Evolutionary conservation across 352 stramenopile species (phyloP).

Genomic region (Thalassiosira livingstoniorum): DNA sequence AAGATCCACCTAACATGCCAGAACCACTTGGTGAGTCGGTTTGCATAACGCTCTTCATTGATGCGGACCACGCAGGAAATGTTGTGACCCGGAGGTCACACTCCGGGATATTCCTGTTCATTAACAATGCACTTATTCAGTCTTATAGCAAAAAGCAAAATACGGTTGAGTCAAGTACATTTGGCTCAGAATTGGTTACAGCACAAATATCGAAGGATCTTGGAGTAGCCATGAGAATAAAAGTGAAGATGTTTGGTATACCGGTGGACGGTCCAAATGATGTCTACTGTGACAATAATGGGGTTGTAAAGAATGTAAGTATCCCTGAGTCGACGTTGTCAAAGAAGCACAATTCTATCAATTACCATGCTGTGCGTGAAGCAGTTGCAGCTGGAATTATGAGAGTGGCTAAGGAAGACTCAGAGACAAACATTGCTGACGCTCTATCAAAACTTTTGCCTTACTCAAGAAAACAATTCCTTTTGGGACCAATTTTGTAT

Average conservation of each 20-base stretch:
- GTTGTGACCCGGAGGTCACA: conserved; percentile 54
- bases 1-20: conserved; percentile 45
- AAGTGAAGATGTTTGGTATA: conserved; percentile 65
- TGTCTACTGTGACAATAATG: conserved; percentile 64
- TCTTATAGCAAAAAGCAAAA: conserved; percentile 63
- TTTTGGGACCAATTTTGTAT: conserved; percentile 26
- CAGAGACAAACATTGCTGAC: conserved; percentile 59
- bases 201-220: conserved; percentile 60
- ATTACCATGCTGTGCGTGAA: conserved; percentile 61
- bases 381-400: conserved; percentile 55
- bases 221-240: conserved; percentile 50
- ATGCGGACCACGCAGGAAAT: conserved; percentile 65
- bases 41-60: conserved; percentile 30
- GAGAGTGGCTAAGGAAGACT: conserved; percentile 55
- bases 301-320: conserved; percentile 57
- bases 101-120: conserved; percentile 58
- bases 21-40: conserved; percentile 46
- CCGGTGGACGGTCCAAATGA: conserved; percentile 47
- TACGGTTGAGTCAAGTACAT: conserved; percentile 63
- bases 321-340: conserved; percentile 58
- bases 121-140: conserved; percentile 52
- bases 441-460: conserved; percentile 62
- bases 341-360: conserved; percentile 68
- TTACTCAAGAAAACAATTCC: conserved; percentile 19
- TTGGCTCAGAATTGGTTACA: conserved; percentile 62